Conservation (phyloP, 768 basidiomycete genomes). For the Lactarius sp. region DNA sequence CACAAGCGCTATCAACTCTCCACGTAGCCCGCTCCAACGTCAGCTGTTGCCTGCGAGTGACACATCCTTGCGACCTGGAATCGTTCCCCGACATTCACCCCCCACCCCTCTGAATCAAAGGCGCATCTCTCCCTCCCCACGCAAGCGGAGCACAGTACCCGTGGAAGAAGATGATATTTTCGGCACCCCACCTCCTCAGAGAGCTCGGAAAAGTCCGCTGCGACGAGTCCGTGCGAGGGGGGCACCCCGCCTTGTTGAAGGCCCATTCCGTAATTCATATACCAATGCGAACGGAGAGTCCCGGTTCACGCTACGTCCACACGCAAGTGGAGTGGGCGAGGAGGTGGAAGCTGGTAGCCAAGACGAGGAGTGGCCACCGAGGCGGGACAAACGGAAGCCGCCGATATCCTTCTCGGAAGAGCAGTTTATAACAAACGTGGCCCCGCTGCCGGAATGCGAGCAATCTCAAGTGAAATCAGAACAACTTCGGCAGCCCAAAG, state of each 20-base stretch:
- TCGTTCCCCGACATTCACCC: neutral
- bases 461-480: neutral
- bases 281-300: constrained; percentile 23
- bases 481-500: neutral
- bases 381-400: neutral
- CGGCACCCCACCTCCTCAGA: constrained; percentile 9
- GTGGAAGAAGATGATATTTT: constrained; percentile 16
- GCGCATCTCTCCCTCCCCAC: neutral
- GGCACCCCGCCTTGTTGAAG: constrained; percentile 28
- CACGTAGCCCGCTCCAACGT: constrained; percentile 4
- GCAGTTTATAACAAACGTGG: neutral
- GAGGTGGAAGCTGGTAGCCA: neutral
- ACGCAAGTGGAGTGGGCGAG: constrained; percentile 15
- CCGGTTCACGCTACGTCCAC: constrained; percentile 10
- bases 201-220: neutral
- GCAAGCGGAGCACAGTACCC: neutral
- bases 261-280: constrained; percentile 28
- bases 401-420: neutral
- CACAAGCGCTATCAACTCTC: constrained; percentile 11
- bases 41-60: neutral
- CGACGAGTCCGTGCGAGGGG: constrained; percentile 7
- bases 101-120: neutral
- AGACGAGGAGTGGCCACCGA: constrained; percentile 12
- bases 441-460: neutral
- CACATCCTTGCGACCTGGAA: neutral